Conservation (phyloP, 1,284 basidiomycete species). For the Phellopilus nigrolimitatus region DNA sequence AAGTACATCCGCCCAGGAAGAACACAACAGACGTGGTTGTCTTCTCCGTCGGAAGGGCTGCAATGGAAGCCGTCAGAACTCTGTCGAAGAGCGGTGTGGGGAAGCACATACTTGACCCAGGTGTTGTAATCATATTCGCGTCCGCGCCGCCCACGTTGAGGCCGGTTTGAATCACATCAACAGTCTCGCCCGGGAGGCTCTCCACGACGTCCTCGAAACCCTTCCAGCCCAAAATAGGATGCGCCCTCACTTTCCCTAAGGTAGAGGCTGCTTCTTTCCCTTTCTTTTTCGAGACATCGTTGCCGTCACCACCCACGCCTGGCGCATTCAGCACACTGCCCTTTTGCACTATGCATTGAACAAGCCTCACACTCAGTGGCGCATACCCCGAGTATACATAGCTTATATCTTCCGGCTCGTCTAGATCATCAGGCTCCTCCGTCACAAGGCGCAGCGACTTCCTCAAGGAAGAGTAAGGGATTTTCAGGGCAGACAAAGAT, state of each 20-base stretch:
- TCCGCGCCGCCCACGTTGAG: conserved; percentile 30
- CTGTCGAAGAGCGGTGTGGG: background rate
- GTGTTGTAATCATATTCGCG: conserved; percentile 31
- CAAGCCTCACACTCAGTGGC: conserved; percentile 85
- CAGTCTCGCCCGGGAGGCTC: conserved; percentile 77
- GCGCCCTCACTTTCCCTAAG: conserved; percentile 61
- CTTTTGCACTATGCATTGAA: conserved; percentile 91
- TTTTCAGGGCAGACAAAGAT: conserved; percentile 46
- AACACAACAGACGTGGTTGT: conserved; percentile 87
- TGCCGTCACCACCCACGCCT: conserved; percentile 45
- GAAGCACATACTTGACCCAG: conserved; percentile 40
- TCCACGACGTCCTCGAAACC: conserved; percentile 90
- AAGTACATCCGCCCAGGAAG: conserved; percentile 98
- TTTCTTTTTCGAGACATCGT: conserved; percentile 31
- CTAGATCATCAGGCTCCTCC: conserved; percentile 72
- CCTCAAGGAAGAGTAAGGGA: conserved; percentile 68
- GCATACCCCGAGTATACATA: conserved; percentile 98
- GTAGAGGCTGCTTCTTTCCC: conserved; percentile 33
- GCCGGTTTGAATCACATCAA: conserved; percentile 70
- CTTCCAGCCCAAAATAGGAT: conserved; percentile 93
- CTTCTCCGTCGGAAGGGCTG: conserved; percentile 33
- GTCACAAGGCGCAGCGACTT: conserved; percentile 89
- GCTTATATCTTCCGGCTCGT: conserved; percentile 87
- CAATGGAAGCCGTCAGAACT: background rate
- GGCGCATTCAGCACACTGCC: conserved; percentile 76